A percentile compares a stretch with the other conserved stretches of the same genome.
Conservation (phyloP, 2,329 filamentous ascomycete genomes). For the Fusarium cicatricum region DNA sequence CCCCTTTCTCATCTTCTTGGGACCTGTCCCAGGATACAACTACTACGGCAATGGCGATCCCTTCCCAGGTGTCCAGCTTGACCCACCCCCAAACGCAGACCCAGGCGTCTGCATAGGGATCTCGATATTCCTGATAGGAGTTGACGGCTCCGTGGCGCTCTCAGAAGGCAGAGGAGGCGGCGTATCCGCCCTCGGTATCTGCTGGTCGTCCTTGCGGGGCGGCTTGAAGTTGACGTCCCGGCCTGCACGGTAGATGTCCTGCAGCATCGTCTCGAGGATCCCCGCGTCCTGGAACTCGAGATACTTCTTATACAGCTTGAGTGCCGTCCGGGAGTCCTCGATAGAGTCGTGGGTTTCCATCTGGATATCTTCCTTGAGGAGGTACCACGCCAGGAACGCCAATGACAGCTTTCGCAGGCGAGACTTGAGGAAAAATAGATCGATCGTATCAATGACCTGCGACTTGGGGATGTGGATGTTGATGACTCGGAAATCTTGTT, state of each 20-base stretch:
- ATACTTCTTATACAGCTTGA: slow-evolving; percentile 89
- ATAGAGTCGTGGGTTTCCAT: slow-evolving; percentile 92
- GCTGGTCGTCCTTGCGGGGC: slow-evolving; percentile 56
- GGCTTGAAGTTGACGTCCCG: slow-evolving; percentile 61
- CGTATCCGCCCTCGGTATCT: slow-evolving; percentile 60
- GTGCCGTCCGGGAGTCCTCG: slow-evolving; percentile 90
- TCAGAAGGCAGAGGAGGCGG: slow-evolving; percentile 60
- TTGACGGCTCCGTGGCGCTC: slow-evolving; percentile 52
- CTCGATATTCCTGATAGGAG: slow-evolving; percentile 53
- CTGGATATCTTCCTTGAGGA: slow-evolving; percentile 95
- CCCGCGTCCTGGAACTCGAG: slow-evolving; percentile 88
- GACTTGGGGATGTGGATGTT: slow-evolving; percentile 93
- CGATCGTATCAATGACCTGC: slow-evolving; percentile 94
- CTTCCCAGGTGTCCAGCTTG: slow-evolving; percentile 58
- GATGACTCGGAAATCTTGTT: slow-evolving; percentile 96
- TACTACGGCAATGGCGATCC: slow-evolving; percentile 49
- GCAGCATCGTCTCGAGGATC: slow-evolving; percentile 81
- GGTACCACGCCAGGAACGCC: slow-evolving; percentile 88
- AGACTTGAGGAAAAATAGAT: slow-evolving; percentile 84
- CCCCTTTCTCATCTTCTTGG: not conserved
- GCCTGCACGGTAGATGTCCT: slow-evolving; percentile 77
- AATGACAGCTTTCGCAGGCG: slow-evolving; percentile 88
- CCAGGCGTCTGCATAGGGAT: slow-evolving; percentile 46
- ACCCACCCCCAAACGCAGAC: slow-evolving; percentile 50
- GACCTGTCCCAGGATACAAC: not conserved